A percentile compares a stretch with the other conserved stretches of the same genome.
phyloP scores from a whole-genome alignment of 768 basidiomycete species.

The Scleroderma bovista region DNA sequence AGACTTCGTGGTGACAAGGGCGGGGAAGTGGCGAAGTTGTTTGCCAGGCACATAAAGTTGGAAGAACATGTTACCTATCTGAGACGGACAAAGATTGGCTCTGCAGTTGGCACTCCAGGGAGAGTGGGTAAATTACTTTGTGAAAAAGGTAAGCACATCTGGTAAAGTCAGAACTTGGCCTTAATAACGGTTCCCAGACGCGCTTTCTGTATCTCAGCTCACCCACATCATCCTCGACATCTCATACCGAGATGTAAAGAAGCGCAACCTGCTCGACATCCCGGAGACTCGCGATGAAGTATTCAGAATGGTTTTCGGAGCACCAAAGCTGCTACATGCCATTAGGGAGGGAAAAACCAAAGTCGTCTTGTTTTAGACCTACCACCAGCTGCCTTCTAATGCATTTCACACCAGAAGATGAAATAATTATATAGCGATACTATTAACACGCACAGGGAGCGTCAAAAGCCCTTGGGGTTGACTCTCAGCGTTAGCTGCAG shows the following conservation, averaged over 20 bases:
- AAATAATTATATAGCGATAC: constrained; percentile 1
- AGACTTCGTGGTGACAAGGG: constrained; percentile 73
- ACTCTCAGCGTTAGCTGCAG: constrained; percentile 74
- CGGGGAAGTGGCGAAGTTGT: constrained; percentile 91
- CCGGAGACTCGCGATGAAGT: constrained; percentile 81
- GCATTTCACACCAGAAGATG: no score
- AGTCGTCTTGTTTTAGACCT: constrained; percentile 66
- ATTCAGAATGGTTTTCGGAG: constrained; percentile 67
- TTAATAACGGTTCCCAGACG: constrained; percentile 42
- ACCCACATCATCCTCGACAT: constrained; percentile 82
- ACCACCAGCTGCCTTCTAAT: no score
- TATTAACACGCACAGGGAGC: constrained; percentile 2
- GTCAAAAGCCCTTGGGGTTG: constrained; percentile 89
- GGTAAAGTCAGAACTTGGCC: not conserved
- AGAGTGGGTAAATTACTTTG: constrained; percentile 81
- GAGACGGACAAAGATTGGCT: constrained; percentile 76
- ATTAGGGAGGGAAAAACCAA: constrained; percentile 71
- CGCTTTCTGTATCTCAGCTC: constrained; percentile 64
- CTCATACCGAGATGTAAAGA: constrained; percentile 70
- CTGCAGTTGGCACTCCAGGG: constrained; percentile 90
- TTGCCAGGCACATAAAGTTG: constrained; percentile 92
- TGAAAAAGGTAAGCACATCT: constrained; percentile 49
- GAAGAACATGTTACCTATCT: constrained; percentile 83
- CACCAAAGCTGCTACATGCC: constrained; percentile 52
- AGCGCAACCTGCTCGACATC: constrained; percentile 70